Conservation (phyloP, 257 asterid species). For the Datura wrightii region DNA sequence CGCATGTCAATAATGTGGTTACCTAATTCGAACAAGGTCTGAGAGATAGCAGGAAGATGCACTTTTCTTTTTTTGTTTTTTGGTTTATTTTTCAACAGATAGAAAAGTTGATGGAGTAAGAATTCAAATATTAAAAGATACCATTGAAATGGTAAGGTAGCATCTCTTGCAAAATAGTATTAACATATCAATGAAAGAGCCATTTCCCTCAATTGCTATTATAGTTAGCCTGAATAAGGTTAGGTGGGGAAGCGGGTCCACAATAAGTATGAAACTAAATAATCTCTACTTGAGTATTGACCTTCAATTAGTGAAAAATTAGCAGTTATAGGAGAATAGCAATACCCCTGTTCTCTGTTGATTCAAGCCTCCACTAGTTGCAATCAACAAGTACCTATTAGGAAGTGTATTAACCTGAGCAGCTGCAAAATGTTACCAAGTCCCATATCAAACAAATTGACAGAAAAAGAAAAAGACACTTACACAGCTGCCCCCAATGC, state of each 20-base stretch:
- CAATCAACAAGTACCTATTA: slow-evolving; percentile 64
- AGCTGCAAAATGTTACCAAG: slow-evolving; percentile 46
- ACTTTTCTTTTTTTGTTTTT: too few relatives aligned
- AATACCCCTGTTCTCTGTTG: slow-evolving; percentile 90
- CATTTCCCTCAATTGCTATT: neutral
- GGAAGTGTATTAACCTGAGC: slow-evolving; percentile 46
- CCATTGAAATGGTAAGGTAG: neutral
- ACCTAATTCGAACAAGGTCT: neutral
- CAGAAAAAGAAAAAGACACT: neutral
- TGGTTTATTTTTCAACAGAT: neutral
- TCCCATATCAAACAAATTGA: slow-evolving; percentile 24
- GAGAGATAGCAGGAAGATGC: neutral
- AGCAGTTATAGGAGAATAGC: neutral
- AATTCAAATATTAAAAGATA: neutral
- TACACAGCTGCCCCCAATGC: neutral
- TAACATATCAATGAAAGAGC: neutral
- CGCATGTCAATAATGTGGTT: neutral
- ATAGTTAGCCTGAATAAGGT: neutral
- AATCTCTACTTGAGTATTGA: neutral
- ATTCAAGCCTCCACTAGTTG: slow-evolving; percentile 85
- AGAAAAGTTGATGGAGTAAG: neutral
- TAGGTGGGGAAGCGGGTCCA: neutral
- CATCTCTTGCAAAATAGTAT: neutral
- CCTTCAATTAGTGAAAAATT: neutral
- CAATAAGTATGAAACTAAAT: neutral